phyloP scores from a whole-genome alignment of 2,329 filamentous ascomycete genomes.

The Ceratocystis albifundus region DNA sequence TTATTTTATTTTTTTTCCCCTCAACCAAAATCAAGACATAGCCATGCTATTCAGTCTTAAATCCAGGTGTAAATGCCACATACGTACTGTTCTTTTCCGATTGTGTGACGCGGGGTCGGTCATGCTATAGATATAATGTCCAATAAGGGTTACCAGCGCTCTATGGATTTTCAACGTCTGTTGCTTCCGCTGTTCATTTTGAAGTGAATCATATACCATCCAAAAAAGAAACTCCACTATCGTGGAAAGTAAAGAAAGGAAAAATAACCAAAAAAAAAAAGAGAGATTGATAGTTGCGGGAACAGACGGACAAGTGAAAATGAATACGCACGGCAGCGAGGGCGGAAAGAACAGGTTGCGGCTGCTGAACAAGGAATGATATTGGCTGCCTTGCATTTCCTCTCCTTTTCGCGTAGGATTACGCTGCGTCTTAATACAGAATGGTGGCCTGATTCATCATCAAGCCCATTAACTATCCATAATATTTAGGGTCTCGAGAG shows the following conservation, averaged over 20 bases:
- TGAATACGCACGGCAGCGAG: background rate
- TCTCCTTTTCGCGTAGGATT: background rate
- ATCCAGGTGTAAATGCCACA: background rate
- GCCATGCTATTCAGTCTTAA: background rate
- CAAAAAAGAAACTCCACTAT: background rate
- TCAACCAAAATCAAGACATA: background rate
- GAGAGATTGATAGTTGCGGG: background rate
- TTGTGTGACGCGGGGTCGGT: background rate
- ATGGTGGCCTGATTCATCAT: background rate
- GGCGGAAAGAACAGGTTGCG: background rate
- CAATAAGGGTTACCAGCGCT: background rate
- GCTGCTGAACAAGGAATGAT: background rate
- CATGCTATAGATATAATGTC: conserved; percentile 1
- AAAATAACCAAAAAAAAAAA: background rate
- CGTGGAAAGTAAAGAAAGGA: background rate
- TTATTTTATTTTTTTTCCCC: background rate
- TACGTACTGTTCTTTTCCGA: conserved; percentile 1
- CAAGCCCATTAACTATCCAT: background rate
- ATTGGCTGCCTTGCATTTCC: background rate
- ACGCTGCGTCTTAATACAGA: too few species aligned
- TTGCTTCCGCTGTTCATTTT: background rate
- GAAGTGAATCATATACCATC: conserved; percentile 5
- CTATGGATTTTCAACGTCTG: background rate
- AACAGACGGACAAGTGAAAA: background rate
- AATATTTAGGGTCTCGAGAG: background rate